Evolutionary conservation across 164 flowering plant genomes (phyloP), one percentile per base, ranked within the genome.

Genomic region (Protea cynaroides): DNA sequence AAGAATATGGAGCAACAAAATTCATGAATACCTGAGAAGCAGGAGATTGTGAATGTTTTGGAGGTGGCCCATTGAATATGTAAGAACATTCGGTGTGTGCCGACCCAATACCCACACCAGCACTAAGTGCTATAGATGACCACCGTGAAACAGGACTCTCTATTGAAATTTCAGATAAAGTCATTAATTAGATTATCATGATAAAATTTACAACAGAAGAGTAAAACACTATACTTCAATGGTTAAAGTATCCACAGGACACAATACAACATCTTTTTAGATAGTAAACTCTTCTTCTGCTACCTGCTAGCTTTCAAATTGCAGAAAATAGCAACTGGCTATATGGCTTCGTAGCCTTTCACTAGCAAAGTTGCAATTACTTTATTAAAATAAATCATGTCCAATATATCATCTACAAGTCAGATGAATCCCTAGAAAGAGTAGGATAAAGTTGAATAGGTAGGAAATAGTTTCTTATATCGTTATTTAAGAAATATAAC

Each of bases 61-160:
- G 54, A 19, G 83, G 38, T 68, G 78, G 76, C 17, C 78, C 85
- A 23, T 76, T 83, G 72, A 88, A 88, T 29, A 63, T 72, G 12
- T 67, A 75, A 65, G 89, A 82, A 75, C 97, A 88, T 13, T 93
- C 98, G 4, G 88, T 72, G 75, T 90, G 90, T 24, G 98, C 94
- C 51, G 92, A 86, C 63, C 97, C 97, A 72, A 93, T 71, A 40
- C 97, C 98, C 25, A 84, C 53, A 47, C 98, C 98, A 67, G 98
- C 94, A 67, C 96, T 94, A 76, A 93, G 82, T 67, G 98, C 94
- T 29, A 93, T 79, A 70, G 98, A 75, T 69, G 96, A 90, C 97
- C 98, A 87, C 59, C 98, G 85, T 49, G 88, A 81, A 40, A 76
- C 90, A 60, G 98, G 98, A 76, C 88, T 90, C 73, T 97, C 98